Base-by-base conservation (phyloP, 805 yeast genomes). In the Saccharomycopsis sp. region DNA sequence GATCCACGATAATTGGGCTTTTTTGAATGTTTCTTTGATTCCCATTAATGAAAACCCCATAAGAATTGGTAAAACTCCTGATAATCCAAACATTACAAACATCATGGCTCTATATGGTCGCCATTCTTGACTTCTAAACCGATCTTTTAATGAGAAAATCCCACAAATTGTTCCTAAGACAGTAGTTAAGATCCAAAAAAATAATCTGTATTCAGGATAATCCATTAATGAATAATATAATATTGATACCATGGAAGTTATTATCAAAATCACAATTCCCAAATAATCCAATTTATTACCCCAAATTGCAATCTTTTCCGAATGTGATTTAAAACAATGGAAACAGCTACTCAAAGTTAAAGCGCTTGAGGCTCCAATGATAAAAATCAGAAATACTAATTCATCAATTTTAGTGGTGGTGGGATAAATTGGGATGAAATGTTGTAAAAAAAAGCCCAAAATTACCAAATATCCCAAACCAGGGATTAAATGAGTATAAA, bases 11-110 rank as follows among this genome's bases (percentile, higher is more conserved):
- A 83, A 59, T 19, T 76, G 76, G 6, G 79, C 63, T 37, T 88
- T 61, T 2, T 52, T 50, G 34, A 61, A 57, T 4, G 80, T 69
- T 36, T 64, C 73, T 2, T 53, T 52, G 15, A 54, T 45, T 0
- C 92, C 94, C 50, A 64, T 74, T 9, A 52, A 39, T 13, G 47
- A 41, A 2, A 69, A 46, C 0, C 88, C 87, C 10, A 63, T 64
- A 0, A 72, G 39, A 1, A 87, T 67, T 0, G 96, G 96, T 3
- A 85, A 57, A 0, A 72, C 65, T 0, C 92, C 89, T 1, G 86
- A 74, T 17, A 85, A 63, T 0, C 96, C 96, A 60, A 88, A 87
- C 2, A 70, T 51, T 6, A 87, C 78, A 59, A 87, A 87, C 74
- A 87, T 74, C 1, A 69, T 48, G 0, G 96, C 89, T 39, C 96